Evolutionary conservation across 495 filamentous ascomycete species (phyloP), one percentile per base, ranked within the genome.

Genomic region (Aspergillus egyptiacus): DNA sequence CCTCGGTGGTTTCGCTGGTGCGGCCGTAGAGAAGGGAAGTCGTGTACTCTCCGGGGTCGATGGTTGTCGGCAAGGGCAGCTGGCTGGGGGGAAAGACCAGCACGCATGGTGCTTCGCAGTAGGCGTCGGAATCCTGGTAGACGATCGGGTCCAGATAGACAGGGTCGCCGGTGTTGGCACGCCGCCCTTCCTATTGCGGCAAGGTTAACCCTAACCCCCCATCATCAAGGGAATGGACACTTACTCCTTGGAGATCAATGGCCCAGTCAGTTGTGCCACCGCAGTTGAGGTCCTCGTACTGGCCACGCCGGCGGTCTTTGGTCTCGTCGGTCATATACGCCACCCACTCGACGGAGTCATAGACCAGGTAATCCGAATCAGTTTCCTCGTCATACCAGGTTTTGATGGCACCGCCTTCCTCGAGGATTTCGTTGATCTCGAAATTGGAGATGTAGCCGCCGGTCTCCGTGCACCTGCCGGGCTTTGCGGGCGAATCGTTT

Each of bases 191-290:
- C 28, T 31, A 13, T 31, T 31, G 10, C n/a, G 9, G 28, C 10
- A 3, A 3, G 5, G 28, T 31, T 6, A 11, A 10, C n/a, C 9
- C 8, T 31, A 11, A 31, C 9, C 8, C 8, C n/a, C 10, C n/a
- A 31, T 31, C 2, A 10, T 31, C 9, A 31, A 31, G 6, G 9
- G 28, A 31, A 31, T 8, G 28, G 9, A 31, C 10, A 31, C 28
- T 31, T 11, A 31, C 28, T 31, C 28, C 25, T 20, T 62, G 41
- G 38, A 74, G 46, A 38, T 72, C 69, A 32, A 54, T 51, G 18
- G 72, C 72, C 71, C 71, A 75, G 32, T 74, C 67, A 9, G 19
- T 51, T 1, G 57, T 68, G 2, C 71, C 71, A 2, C 19, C 59
- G 19, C 73, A 61, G 32, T 63, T 59, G 15, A 48, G 35, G 2